Evolutionary conservation across 2,329 filamentous ascomycete genomes (phyloP), one percentile per base, ranked within the genome.

Genomic region (Periconia sp.): DNA sequence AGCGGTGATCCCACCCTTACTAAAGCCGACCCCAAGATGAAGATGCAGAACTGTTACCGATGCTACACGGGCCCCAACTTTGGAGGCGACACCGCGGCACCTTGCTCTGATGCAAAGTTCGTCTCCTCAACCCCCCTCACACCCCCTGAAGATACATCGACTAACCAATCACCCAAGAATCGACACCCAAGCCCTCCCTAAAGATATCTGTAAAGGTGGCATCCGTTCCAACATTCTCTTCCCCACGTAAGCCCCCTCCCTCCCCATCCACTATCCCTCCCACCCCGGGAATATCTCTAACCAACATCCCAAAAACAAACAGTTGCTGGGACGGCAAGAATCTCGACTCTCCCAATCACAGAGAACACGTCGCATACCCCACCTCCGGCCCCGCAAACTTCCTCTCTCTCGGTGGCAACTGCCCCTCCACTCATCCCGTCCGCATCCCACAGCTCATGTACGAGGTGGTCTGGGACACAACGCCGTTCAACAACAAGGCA

Each of bases 341-440:
- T 65, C 48, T 76, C 6, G 80, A 82, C 62, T 79, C 79, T 17
- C 47, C 63, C 1, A 78, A 85, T 69, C 83, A 85, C 76, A 53
- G 51, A 18, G 47, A 48, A 13, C 84, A 77, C 59, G 71, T 77
- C 23, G 66, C 76, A 18, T 77, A 77, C 56, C 76, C 76, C 2
- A 65, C 62, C 20, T 60, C 13, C 11, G 63, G 63, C 31, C 58
- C 63, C 14, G 61, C 61, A 20, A 56, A 53, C 48, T 65, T 65
- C 60, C 52, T 63, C 18, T 52, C 30, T 49, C 45, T 59, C 53
- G 13, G 74, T 44, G 75, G 75, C 20, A 54, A 59, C 33, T 78
- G 76, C 60, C 76, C 76, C 1, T 62, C 72, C 1, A 73, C 70
- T 0, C 75, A 77, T 67, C 76, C 76, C 0, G 66, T 79, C 33